Base-by-base conservation (phyloP, 352 stramenopile genomes). In the Globisporangium canariense region DNA sequence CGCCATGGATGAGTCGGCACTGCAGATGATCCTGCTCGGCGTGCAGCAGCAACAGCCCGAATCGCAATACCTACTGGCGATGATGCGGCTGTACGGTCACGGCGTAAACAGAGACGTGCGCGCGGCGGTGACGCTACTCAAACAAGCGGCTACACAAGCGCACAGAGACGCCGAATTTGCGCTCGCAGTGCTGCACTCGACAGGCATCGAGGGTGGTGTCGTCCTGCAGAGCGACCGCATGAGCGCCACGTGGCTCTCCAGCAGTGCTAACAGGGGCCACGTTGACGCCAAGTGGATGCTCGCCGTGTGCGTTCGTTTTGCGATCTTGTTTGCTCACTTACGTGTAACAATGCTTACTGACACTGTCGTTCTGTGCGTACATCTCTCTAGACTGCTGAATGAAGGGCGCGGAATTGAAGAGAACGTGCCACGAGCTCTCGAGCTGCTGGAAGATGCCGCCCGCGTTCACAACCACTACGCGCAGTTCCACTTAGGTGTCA, bases 61-160 rank as follows among this genome's bases (percentile, higher is more conserved):
- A 58, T 72, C 78, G 10, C 61, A 83, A n/a, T 87, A 87, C 41
- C 40, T 87, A 52, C 58, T 77, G 20, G 78, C 76, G 10, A 73
- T 87, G 65, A 68, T 83, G 57, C 77, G 78, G 34, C 67, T 82
- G 60, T 87, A 87, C 65, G 76, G 78, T 49, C 74, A 81, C 57
- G 76, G 78, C 10, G 65, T 83, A 14, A 51, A 68, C 7, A 62
- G 62, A 22, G 73, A 83, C 50, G 36, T 69, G 22, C 40, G n/a
- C 9, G 65, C 58, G 13, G 74, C 78, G 8, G 72, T 80, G 32
- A 54, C 58, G 20, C 47, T 83, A 40, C 56, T 87, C 14, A 47
- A 32, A 0, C 58, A 62, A 62, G 70, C 74, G 18, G 73, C 76
- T 3, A 47, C 68, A 2, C 62, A 55, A 38, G 60, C 62, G 3